Base-by-base conservation (phyloP, 2,329 filamentous ascomycete genomes). In the Xylariaceae sp. region DNA sequence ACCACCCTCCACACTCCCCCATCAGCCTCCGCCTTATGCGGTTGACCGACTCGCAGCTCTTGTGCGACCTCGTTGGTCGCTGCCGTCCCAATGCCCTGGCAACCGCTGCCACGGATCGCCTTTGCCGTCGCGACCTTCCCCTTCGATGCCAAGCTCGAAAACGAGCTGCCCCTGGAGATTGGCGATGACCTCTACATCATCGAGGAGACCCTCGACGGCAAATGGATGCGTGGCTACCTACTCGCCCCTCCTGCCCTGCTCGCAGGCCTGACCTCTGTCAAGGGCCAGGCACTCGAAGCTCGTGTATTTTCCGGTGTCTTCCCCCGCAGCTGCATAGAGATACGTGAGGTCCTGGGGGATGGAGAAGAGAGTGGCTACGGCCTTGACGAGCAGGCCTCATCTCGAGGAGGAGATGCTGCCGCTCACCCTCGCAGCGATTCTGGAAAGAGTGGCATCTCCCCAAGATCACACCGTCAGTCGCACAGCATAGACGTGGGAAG, bases 141-240 rank as follows among this genome's bases (percentile, higher is more conserved):
- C 36, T 99, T 99, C 75, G 81, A 88, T 63, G 89, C 94, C 55
- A 87, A 89, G 54, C 87, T 87, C 60, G 84, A 91, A 48, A 89
- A 91, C 69, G 94, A 99, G 73, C 85, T 99, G 17, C 94, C 95
- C 10, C 87, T 99, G 69, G 92, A 99, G 73, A 90, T 99, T 59
- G 94, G 94, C 70, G 94, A 99, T 80, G 94, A 99, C 74, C 79
- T 99, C 59, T 99, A 99, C 75, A 95, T 99, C 61, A 97, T 99
- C 68, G 93, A 97, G 73, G 90, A 97, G 73, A 95, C 93, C 38
- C 88, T 90, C 18, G 84, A 96, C 73, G 89, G 88, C 64, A 83
- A 90, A 69, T 99, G 94, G 95, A 88, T 93, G 72, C 87, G 94
- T 49, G 94, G 94, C 53, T 99, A 99, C 72, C 81, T 99, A 54